Evolutionary conservation across 2,329 filamentous ascomycete species (phyloP).

Genomic region (Aspergillus flavus): DNA sequence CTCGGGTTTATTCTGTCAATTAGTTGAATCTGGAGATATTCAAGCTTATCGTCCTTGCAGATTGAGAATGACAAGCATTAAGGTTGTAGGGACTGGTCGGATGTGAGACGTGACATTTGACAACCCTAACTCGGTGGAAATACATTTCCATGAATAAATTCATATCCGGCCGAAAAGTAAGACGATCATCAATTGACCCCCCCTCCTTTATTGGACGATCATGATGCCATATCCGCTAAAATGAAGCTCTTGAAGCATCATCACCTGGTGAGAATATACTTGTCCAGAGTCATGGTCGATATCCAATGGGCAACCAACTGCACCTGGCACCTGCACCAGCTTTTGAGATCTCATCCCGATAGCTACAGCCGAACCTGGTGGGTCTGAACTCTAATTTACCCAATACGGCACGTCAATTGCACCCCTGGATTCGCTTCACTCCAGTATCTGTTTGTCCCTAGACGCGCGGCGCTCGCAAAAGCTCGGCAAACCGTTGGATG

Average conservation of each 20-base stretch:
- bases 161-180: neutral
- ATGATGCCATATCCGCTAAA: conserved; percentile 17
- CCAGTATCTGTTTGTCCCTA: neutral
- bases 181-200: neutral
- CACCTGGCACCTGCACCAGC: too few relatives aligned
- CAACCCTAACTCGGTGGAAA: neutral
- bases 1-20: too few relatives aligned
- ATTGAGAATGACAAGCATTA: too few relatives aligned
- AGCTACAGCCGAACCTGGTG: neutral
- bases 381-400: neutral
- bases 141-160: neutral
- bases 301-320: too few relatives aligned
- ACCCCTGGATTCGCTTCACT: neutral
- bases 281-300: too few relatives aligned
- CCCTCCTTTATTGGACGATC: conserved; percentile 12
- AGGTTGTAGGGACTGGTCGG: neutral
- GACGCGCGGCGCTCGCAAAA: neutral
- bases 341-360: neutral
- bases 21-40: too few relatives aligned
- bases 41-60: too few relatives aligned
- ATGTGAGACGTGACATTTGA: neutral
- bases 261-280: neutral
- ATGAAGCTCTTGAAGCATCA: conserved; percentile 2
- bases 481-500: conserved; percentile 6
- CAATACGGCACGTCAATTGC: neutral